Evolutionary conservation across 306 rosid species (phyloP).

Genomic region (Castanospermum australe): DNA sequence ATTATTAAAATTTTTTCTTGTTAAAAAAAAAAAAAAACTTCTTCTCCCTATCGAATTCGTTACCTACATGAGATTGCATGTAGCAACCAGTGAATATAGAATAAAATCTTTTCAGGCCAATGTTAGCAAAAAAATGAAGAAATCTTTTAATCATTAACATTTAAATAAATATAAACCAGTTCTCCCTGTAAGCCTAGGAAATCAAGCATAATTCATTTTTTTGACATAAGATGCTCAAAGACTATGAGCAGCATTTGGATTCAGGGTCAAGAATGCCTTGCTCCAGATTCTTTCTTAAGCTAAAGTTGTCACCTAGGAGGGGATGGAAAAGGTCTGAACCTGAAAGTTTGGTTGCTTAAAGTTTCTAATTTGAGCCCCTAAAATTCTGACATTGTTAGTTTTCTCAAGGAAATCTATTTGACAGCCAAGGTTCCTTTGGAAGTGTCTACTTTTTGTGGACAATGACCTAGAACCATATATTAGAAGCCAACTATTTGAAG

Average conservation of each 20-base stretch:
- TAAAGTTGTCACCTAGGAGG: neutral
- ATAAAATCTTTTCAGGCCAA: too few species aligned
- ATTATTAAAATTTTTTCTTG: neutral
- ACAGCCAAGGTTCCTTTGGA: too few species aligned
- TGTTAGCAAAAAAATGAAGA: neutral
- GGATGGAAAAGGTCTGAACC: neutral
- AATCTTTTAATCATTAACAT: neutral
- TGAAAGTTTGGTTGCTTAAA: neutral
- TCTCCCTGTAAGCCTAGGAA: slow-evolving; percentile 3
- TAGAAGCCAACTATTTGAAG: too few species aligned
- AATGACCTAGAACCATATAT: too few species aligned
- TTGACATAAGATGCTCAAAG: neutral
- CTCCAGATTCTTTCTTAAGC: neutral
- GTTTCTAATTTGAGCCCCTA: neutral
- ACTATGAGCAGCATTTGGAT: neutral
- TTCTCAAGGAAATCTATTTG: too few species aligned
- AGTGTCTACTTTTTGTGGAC: too few species aligned
- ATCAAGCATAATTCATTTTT: neutral
- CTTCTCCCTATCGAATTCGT: neutral
- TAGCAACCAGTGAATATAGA: too few species aligned
- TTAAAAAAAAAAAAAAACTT: neutral
- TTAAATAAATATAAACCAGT: neutral
- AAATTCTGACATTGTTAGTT: neutral
- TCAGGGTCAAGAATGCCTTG: neutral
- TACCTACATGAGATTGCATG: neutral